Evolutionary conservation across 2,329 filamentous ascomycete genomes (phyloP), one percentile per base, ranked within the genome.

Genomic region (Epichloe sibirici): DNA sequence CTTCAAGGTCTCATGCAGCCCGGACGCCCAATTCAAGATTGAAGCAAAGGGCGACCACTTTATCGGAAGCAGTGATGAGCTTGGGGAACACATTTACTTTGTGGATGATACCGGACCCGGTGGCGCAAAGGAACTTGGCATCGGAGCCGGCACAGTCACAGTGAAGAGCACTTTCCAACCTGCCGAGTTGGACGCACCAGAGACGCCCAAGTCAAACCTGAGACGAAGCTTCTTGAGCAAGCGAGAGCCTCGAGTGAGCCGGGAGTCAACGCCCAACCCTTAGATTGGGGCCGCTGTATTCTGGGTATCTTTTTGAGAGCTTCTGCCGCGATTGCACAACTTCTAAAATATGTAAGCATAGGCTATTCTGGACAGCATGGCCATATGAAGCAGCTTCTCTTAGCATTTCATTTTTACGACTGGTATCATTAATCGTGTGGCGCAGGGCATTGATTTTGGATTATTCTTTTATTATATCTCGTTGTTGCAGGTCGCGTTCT

Each of bases 81-180:
- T 98, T 0, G 93, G 93, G 51, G 90, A 97, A 63, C 81, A 81
- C 5, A 66, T 86, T n/a, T 95, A 95, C 71, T 90, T 94, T 65
- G 81, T 98, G n/a, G 89, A 91, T 57, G 91, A 98, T 64, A 79
- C 76, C 2, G 79, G 81, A 2, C 72, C 75, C 1, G 80, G 79
- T 11, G 73, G 76, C 35, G 85, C 91, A 59, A 93, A 91, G 73
- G 74, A 81, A 42, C 70, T 98, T 50, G 78, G 73, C 37, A 83
- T 90, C 28, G 91, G 91, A 12, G 75, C 72, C 38, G 90, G 89
- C 25, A 77, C 71, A 1, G 84, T 96, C 1, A 74, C 81, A 0
- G 66, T 96, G 46, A 85, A 82, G 71, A 93, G 85, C 64, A 80
- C 74, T 51, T 96, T 95, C 62, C 72, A 72, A 28, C 69, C 69